Base-by-base conservation (phyloP, 2,329 filamentous ascomycete species). In the Sordariomycetes sp. region DNA sequence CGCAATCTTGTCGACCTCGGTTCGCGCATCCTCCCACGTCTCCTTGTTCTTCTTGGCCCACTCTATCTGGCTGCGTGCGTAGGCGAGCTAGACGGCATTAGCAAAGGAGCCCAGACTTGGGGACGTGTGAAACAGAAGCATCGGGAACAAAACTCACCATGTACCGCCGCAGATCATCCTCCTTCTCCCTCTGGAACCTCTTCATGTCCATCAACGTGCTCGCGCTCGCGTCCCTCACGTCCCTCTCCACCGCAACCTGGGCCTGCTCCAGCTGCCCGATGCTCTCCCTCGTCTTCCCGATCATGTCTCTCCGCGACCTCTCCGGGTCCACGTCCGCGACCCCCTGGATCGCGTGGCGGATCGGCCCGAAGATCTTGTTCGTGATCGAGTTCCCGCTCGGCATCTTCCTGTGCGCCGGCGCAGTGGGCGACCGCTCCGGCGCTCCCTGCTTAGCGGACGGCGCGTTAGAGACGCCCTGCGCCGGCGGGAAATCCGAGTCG, bases 271-370 rank as follows among this genome's bases (percentile, higher is more conserved):
- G 79, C 75, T 97, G 82, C 53, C 74, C 81, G 61, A 99, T 85
- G 59, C 86, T 89, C 73, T 99, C 94, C 63, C 87, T 86, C 1
- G 94, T 99, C 79, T 97, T 97, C 46, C 93, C 92, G 64, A 99
- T 97, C 62, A 90, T 88, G 70, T 99, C 94, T 58, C 94, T 82
- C 57, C 94, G 81, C 51, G 92, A 96, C 62, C 92, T 81, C 73
- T 99, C 94, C 0, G 94, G 94, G 68, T 99, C 94, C 50, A 95
- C 90, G 69, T 99, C 94, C 1, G 94, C 93, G 66, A 97, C 93
- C 3, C 94, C 94, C 67, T 97, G 90, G 37, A 97, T 90, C 0
- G 94, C 94, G 72, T 99, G 93, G 58, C 90, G 95, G 61, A 99
- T 87, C 12, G 92, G 89, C 1, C 93, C 94, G 70, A 99, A 97